Percentiles rank a stretch among this genome's conserved stretches.
These are phyloP conservation scores for Lasiodiplodia citricola DNA, from an alignment of 2,329 filamentous ascomycete genomes.

Conservation along the genomic window DNA sequence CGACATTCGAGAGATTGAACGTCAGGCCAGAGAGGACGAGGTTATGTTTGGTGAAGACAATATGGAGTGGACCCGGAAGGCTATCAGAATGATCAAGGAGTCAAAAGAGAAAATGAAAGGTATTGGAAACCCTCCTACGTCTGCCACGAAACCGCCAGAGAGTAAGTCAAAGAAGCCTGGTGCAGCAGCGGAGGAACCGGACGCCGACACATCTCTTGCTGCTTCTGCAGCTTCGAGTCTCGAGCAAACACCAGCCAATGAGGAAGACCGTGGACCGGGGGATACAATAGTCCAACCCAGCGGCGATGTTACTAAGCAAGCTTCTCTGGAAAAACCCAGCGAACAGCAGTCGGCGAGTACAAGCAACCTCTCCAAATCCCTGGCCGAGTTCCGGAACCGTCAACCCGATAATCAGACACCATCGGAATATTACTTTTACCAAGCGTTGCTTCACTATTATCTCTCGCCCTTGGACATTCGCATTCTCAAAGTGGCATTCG, in stretches of 20 bases:
- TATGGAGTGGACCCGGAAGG: conserved; percentile 84
- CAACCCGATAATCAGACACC: conserved; percentile 51
- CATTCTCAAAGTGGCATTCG: conserved; percentile 88
- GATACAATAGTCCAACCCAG: neutral
- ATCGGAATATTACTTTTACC: conserved; percentile 82
- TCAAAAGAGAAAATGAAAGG: conserved; percentile 76
- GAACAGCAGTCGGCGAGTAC: neutral
- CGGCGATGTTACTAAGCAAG: neutral
- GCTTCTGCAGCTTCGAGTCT: neutral
- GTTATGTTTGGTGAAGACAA: conserved; percentile 88
- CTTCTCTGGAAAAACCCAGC: neutral
- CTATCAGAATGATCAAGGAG: conserved; percentile 73
- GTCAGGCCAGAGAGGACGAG: conserved; percentile 87
- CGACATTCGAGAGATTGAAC: conserved; percentile 75
- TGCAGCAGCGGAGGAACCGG: neutral
- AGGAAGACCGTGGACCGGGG: neutral
- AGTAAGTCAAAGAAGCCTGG: conserved; percentile 54
- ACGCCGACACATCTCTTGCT: neutral
- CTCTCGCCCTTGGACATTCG: conserved; percentile 89
- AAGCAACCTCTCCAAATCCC: conserved; percentile 25
- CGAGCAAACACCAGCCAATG: neutral
- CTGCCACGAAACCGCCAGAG: conserved; percentile 57
- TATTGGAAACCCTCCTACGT: conserved; percentile 68
- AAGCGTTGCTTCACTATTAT: conserved; percentile 85
- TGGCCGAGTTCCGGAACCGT: conserved; percentile 20